These are phyloP conservation scores for Orbilia ellipsospora DNA, from an alignment of 2,329 filamentous ascomycete genomes.

Conservation along the genomic window DNA sequence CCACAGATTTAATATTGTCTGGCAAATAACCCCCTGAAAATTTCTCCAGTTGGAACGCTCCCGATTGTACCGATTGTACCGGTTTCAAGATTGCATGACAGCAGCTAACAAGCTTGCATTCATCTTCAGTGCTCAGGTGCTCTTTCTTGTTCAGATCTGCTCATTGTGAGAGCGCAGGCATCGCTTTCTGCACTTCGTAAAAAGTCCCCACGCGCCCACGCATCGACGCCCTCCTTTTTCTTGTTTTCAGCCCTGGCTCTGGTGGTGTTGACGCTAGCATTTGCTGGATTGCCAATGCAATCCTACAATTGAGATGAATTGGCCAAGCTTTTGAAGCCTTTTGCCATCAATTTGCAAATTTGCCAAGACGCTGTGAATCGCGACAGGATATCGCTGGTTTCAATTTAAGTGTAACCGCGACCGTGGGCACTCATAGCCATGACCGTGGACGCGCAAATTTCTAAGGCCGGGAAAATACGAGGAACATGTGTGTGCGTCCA, in stretches of 20 bases:
- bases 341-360: neutral
- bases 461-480: conserved; percentile 33
- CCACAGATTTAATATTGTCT: conserved; percentile 50
- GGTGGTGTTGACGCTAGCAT: conserved; percentile 10
- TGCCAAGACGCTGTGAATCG: conserved; percentile 28
- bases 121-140: conserved; percentile 11
- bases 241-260: conserved; percentile 34
- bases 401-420: neutral
- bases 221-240: conserved; percentile 19
- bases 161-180: no score
- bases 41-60: conserved; percentile 51
- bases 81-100: conserved; percentile 47
- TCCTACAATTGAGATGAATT: conserved; percentile 4
- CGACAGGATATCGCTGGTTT: neutral
- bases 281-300: conserved; percentile 1
- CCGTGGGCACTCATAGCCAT: conserved; percentile 11
- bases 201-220: neutral
- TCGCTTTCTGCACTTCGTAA: neutral
- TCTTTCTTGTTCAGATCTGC: neutral
- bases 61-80: conserved; percentile 55
- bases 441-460: conserved; percentile 18
- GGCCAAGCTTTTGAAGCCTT: conserved; percentile 19
- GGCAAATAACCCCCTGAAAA: conserved; percentile 47
- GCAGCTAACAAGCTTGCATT: conserved; percentile 4
- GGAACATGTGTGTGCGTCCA: conserved; percentile 15